phyloP scores from a whole-genome alignment of 2,329 filamentous ascomycete genomes.

The Phoma sp. region DNA sequence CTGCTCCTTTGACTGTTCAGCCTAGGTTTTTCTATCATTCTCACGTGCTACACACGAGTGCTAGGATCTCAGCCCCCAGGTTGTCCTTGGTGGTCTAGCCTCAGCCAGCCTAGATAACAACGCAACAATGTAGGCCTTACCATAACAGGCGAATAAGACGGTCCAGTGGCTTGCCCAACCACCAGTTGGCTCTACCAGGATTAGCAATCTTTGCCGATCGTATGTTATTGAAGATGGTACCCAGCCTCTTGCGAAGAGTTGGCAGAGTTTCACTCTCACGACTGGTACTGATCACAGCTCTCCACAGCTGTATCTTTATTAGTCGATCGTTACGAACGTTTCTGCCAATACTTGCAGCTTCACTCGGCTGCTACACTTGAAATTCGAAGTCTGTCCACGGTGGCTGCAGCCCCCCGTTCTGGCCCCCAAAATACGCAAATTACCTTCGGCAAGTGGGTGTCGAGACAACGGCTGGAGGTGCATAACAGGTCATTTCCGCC shows the following conservation, averaged over 20 bases:
- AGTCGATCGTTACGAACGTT: too few relatives aligned
- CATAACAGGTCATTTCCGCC: neutral
- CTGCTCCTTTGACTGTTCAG: neutral
- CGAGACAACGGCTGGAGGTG: neutral
- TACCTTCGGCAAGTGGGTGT: constrained; percentile 2
- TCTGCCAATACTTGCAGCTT: too few relatives aligned
- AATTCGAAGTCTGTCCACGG: neutral
- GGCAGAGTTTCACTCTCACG: neutral
- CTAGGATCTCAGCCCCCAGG: constrained; percentile 12
- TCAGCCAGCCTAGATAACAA: constrained; percentile 6
- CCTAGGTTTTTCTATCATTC: neutral
- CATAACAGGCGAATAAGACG: neutral
- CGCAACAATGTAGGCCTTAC: constrained; percentile 3
- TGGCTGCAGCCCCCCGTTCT: neutral
- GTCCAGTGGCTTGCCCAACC: constrained; percentile 5
- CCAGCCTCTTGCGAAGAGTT: neutral
- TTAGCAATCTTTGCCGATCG: constrained; percentile 4
- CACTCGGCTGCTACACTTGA: neutral
- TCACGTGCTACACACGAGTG: neutral
- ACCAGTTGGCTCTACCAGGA: neutral
- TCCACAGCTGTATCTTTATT: neutral
- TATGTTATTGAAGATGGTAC: constrained; percentile 6
- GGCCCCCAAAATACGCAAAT: constrained; percentile 8
- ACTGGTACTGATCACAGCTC: neutral
- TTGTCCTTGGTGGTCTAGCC: constrained; percentile 3